These are phyloP conservation scores for Chenopodium quinoa DNA, from an alignment of 148 eudicot species.

Conservation along the genomic window DNA sequence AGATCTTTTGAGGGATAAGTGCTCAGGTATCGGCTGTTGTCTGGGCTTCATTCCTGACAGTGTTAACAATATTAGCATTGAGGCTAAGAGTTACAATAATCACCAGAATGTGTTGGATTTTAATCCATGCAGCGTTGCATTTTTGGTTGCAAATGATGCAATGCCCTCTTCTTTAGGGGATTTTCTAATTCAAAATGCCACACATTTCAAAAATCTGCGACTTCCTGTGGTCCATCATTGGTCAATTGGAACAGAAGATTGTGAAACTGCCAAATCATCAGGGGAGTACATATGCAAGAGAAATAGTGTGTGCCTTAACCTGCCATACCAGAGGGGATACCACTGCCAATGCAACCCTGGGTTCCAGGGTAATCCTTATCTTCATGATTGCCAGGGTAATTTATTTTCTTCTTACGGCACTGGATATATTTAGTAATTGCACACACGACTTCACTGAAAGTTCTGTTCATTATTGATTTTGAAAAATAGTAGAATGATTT, in stretches of 20 bases:
- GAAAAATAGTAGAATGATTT: neutral
- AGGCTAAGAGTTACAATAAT: conserved; percentile 1
- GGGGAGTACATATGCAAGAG: conserved; percentile 19
- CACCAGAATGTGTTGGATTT: neutral
- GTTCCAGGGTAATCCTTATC: conserved; percentile 51
- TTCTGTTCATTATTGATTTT: neutral
- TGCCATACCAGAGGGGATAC: conserved; percentile 32
- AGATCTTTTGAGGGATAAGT: neutral
- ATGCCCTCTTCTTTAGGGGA: conserved; percentile 9
- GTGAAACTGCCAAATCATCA: conserved; percentile 1
- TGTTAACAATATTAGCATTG: conserved; percentile 7
- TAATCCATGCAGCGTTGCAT: conserved; percentile 7
- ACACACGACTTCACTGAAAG: neutral
- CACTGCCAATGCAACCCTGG: conserved; percentile 39
- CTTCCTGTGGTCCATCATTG: conserved; percentile 29
- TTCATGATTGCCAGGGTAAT: conserved; percentile 39
- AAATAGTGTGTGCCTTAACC: conserved; percentile 36
- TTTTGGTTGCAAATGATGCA: conserved; percentile 14
- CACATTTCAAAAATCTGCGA: neutral
- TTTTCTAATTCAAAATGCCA: neutral
- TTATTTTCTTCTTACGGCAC: neutral
- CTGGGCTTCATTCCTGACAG: conserved; percentile 19
- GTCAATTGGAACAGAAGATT: conserved; percentile 16
- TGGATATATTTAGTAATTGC: neutral
- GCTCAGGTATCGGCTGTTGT: conserved; percentile 22